Base-by-base conservation (phyloP, 768 basidiomycete genomes). In the Auriscalpium microsporum region DNA sequence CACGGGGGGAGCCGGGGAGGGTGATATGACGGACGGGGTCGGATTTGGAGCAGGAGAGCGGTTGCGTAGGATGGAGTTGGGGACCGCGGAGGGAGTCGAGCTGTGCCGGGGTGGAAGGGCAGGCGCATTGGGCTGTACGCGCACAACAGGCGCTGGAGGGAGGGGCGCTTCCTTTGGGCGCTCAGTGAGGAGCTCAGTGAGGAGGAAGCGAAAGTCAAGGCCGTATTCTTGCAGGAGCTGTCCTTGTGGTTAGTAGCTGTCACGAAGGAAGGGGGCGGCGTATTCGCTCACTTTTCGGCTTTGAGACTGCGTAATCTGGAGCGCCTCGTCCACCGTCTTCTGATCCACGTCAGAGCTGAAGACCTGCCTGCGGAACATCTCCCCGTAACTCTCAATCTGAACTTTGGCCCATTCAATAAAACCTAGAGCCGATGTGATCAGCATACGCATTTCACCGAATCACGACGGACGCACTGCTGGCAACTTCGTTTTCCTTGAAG, bases 401-500 rank as follows among this genome's bases (percentile, higher is more conserved):
- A 80, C 78, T 68, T 85, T 92, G 1, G 93, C 87, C 96, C 96
- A 99, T 45, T 91, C 85, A 19, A 97, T 88, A 64, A 97, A 94
- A 10, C 87, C 96, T 97, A 62, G 45, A 14, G 45, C 34, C 28
- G 28, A 28, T 28, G 5, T 28, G 2, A 28, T 28, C 28, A 28
- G 49, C 7, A 37, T 4, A 8, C 21, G 1, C 53, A 49, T 28
- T 28, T 28, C 28, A 28, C 28, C 28, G 28, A 28, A 28, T 28
- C 28, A 7, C 28, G 28, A 28, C 53, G 48, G 0, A 76, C 90
- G 59, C 63, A 95, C 95, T 81, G 56, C 92, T 94, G 0, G 95
- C 87, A 58, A 90, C 90, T 61, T 93, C 86, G 66, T 96, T 94
- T 69, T 97, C 96, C 69, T 87, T 90, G 71, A 96, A 99, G 55